Conservation (phyloP, 2,329 filamentous ascomycete species). For the Fusarium sp. region DNA sequence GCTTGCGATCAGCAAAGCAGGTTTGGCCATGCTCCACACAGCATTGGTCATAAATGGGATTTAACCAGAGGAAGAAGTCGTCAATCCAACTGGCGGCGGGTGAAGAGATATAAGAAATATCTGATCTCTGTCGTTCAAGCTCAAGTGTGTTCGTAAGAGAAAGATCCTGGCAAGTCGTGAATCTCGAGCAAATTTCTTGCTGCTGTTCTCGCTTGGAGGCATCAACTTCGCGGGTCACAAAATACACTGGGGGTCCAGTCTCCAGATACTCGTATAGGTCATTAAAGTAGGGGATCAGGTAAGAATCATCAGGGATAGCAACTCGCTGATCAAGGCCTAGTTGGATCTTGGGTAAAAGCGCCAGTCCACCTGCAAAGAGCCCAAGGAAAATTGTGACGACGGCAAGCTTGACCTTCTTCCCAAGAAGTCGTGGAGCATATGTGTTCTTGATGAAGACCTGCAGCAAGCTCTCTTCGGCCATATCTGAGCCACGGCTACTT, state of each 20-base stretch:
- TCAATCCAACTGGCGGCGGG: constrained; percentile 96
- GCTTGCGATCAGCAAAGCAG: constrained; percentile 82
- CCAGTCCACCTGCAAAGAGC: constrained; percentile 85
- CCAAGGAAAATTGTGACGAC: constrained; percentile 87
- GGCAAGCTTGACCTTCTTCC: constrained; percentile 79
- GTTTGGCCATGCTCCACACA: constrained; percentile 76
- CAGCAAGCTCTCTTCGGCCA: constrained; percentile 83
- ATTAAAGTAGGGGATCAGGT: constrained; percentile 95
- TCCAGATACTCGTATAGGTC: constrained; percentile 94
- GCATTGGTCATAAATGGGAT: constrained; percentile 77
- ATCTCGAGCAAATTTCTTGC: constrained; percentile 88
- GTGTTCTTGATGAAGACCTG: constrained; percentile 90
- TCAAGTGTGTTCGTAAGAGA: constrained; percentile 92
- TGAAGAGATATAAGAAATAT: constrained; percentile 88
- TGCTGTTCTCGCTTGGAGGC: constrained; percentile 80
- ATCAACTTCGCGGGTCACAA: constrained; percentile 86
- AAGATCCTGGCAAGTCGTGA: constrained; percentile 85
- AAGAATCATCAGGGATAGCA: constrained; percentile 92
- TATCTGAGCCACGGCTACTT: constrained; percentile 71
- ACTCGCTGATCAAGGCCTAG: constrained; percentile 95
- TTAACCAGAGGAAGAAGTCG: constrained; percentile 97
- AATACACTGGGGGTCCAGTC: constrained; percentile 93
- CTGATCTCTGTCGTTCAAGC: constrained; percentile 88
- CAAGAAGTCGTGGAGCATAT: constrained; percentile 85
- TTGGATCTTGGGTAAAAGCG: constrained; percentile 83